Evolutionary conservation across 164 flowering plant species (phyloP).

Genomic region (Vitis vinifera): DNA sequence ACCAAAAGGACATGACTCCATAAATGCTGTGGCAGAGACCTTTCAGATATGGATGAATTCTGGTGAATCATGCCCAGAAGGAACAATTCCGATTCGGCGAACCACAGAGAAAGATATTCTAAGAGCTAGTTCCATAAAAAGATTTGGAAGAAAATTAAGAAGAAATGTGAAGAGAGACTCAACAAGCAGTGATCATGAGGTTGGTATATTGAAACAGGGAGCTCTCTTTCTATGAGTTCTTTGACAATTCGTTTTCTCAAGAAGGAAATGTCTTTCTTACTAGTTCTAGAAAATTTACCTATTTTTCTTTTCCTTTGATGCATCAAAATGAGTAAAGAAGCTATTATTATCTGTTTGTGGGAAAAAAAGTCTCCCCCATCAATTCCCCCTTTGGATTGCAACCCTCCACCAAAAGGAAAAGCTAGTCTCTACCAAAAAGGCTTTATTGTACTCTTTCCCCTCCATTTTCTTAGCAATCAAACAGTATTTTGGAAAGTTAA

Average conservation of each 20-base stretch:
- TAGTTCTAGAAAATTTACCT: not conserved
- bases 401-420: not conserved
- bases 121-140: slow-evolving; percentile 49
- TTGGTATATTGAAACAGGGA: slow-evolving; percentile 18
- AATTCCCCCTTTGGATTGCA: not conserved
- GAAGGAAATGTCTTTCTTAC: too few species aligned
- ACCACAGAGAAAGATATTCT: slow-evolving; percentile 66
- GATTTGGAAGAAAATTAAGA: slow-evolving; percentile 65
- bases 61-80: slow-evolving; percentile 80
- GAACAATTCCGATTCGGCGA: slow-evolving; percentile 87
- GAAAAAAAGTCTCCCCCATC: too few species aligned
- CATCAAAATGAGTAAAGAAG: too few species aligned
- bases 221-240: too few species aligned
- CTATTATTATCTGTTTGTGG: too few species aligned
- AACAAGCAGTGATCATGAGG: slow-evolving; percentile 74
- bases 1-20: slow-evolving; percentile 46
- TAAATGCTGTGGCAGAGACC: slow-evolving; percentile 17
- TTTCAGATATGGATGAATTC: slow-evolving; percentile 62
- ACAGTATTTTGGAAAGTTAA: not conserved
- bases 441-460: not conserved
- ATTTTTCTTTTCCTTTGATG: not conserved
- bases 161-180: slow-evolving; percentile 57
- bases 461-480: slow-evolving; percentile 6
- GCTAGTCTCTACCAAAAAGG: too few species aligned
- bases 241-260: too few species aligned